A percentile compares a stretch with the other conserved stretches of the same genome.
These are phyloP conservation scores for Hammondia hammondi DNA, from an alignment of 169 alveolate species.

Conservation along the genomic window DNA sequence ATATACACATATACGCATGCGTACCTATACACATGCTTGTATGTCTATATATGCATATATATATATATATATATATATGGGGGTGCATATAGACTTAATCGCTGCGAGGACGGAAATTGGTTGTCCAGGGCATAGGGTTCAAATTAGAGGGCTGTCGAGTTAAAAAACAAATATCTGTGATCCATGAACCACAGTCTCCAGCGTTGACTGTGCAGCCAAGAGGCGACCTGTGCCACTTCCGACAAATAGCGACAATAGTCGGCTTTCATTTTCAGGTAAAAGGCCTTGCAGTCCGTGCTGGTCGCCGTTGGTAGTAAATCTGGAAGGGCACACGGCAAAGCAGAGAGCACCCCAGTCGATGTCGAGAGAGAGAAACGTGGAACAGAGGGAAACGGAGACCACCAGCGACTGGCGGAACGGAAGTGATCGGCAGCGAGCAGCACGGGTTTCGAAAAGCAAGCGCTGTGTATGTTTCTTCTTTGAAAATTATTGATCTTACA, in stretches of 20 bases:
- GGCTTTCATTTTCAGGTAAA: conserved; percentile 96
- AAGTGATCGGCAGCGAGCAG: too few species aligned
- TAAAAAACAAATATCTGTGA: not conserved
- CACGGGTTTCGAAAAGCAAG: too few species aligned
- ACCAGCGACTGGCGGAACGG: too few species aligned
- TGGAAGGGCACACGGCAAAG: not conserved
- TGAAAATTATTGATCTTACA: too few species aligned
- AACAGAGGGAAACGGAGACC: too few species aligned
- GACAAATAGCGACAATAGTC: conserved; percentile 96
- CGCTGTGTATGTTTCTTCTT: too few species aligned
- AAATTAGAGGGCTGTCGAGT: too few species aligned
- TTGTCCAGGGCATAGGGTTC: too few species aligned
- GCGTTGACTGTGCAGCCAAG: not conserved
- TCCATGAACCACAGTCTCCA: not conserved
- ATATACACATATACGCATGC: too few species aligned
- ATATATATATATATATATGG: not conserved
- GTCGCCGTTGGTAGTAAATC: conserved; percentile 34
- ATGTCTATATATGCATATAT: not conserved
- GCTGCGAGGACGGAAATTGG: not conserved
- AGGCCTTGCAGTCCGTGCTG: conserved; percentile 91
- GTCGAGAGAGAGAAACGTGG: too few species aligned
- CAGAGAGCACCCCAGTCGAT: too few species aligned
- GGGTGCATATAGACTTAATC: not conserved
- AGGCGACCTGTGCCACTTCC: conserved; percentile 86
- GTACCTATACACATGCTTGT: too few species aligned